Conservation (phyloP, 2,329 filamentous ascomycete species). For the Cercospora citrullina region DNA sequence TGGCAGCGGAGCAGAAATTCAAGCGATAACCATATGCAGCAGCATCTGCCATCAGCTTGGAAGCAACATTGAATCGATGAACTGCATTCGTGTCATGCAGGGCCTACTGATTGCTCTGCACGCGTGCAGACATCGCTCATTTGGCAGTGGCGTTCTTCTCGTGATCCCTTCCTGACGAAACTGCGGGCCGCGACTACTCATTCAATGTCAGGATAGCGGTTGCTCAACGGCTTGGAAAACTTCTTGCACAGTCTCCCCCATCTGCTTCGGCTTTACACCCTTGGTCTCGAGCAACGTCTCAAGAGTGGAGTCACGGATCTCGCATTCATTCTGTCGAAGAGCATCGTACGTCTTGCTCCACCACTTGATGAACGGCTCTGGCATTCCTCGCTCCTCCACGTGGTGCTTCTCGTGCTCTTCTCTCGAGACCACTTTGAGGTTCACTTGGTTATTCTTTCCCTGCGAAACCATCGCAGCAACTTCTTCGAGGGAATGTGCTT, state of each 20-base stretch:
- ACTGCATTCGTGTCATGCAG: not conserved
- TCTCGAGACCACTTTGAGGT: constrained; percentile 41
- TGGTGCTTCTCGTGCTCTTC: constrained; percentile 47
- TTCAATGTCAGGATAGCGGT: too few relatives aligned
- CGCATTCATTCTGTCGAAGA: constrained; percentile 45
- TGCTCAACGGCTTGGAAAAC: not conserved
- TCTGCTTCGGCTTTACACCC: constrained; percentile 39
- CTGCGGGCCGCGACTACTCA: not conserved
- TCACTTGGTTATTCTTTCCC: constrained; percentile 32
- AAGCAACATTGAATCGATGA: not conserved
- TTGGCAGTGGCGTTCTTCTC: not conserved
- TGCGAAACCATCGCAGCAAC: constrained; percentile 35
- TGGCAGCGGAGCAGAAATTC: not conserved
- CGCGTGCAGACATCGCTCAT: not conserved
- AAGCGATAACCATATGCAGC: not conserved
- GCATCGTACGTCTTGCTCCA: constrained; percentile 51
- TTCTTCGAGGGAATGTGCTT: constrained; percentile 33
- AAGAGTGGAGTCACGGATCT: constrained; percentile 45
- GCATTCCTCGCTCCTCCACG: constrained; percentile 40
- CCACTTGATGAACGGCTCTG: constrained; percentile 46
- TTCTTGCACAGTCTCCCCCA: constrained; percentile 45
- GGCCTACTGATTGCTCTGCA: not conserved
- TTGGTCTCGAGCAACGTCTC: constrained; percentile 42
- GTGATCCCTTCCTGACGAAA: not conserved
- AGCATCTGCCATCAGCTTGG: not conserved